A percentile compares a stretch with the other conserved stretches of the same genome.
Conservation (phyloP, 2,329 filamentous ascomycete genomes). For the Trichoderma atrobrunneum region DNA sequence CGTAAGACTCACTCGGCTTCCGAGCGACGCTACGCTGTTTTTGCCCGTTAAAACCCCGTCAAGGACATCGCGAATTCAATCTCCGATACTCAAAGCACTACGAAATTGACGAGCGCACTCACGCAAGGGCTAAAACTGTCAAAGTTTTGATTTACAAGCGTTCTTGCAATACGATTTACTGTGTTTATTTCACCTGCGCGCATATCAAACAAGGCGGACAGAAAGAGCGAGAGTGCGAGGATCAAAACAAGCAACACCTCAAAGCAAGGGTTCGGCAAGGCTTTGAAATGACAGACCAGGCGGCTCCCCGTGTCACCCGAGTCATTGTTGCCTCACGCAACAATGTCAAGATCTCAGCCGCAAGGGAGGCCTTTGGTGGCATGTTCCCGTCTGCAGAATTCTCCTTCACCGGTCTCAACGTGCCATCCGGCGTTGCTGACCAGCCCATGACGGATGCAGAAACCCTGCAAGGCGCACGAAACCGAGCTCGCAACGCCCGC, state of each 20-base stretch:
- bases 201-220: neutral
- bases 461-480: slow-evolving; percentile 39
- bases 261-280: neutral
- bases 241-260: neutral
- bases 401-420: slow-evolving; percentile 30
- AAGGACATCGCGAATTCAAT: neutral
- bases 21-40: neutral
- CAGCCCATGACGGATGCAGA: slow-evolving; percentile 40
- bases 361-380: slow-evolving; percentile 35
- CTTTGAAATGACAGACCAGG: neutral
- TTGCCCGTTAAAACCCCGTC: neutral
- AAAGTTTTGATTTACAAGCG: neutral
- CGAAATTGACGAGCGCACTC: neutral
- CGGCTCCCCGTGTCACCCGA: neutral
- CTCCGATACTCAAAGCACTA: neutral
- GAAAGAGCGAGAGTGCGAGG: neutral
- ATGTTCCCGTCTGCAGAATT: slow-evolving; percentile 33
- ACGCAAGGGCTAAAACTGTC: neutral
- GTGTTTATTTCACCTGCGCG: neutral
- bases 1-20: slow-evolving; percentile 9
- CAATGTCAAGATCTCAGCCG: slow-evolving; percentile 40
- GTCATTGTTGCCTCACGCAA: slow-evolving; percentile 40
- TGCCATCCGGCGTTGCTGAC: slow-evolving; percentile 39
- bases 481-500: slow-evolving; percentile 36
- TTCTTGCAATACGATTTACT: neutral